A percentile compares a stretch with the other conserved stretches of the same genome.
These are phyloP conservation scores for Blumeriella jaapii DNA, from an alignment of 2,329 filamentous ascomycete genomes.

Conservation along the genomic window DNA sequence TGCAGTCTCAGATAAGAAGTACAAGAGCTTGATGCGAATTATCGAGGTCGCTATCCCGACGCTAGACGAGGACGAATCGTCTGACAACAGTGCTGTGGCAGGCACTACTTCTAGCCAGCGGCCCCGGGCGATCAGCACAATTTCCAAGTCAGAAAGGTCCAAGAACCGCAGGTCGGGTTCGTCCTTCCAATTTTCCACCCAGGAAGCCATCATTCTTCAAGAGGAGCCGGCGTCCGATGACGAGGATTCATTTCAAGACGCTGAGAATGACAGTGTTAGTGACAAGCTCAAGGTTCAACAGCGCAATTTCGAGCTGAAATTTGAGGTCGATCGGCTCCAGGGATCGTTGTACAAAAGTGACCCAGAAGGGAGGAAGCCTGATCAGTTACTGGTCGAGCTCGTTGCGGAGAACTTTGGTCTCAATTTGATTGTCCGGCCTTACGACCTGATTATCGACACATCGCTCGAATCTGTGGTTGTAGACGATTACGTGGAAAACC, in stretches of 20 bases:
- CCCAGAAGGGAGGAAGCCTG: slow-evolving; percentile 60
- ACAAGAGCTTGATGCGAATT: slow-evolving; percentile 91
- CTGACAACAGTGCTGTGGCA: slow-evolving; percentile 4
- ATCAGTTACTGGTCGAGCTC: slow-evolving; percentile 78
- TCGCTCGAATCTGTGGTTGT: slow-evolving; percentile 76
- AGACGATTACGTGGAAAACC: slow-evolving; percentile 87
- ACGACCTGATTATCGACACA: slow-evolving; percentile 88
- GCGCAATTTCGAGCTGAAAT: slow-evolving; percentile 90
- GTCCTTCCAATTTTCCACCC: slow-evolving; percentile 61
- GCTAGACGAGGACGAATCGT: slow-evolving; percentile 44
- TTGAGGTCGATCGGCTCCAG: slow-evolving; percentile 87
- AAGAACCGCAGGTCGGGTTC: slow-evolving; percentile 50
- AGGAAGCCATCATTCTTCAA: slow-evolving; percentile 69
- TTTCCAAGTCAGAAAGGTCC: slow-evolving; percentile 32
- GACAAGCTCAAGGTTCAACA: slow-evolving; percentile 67
- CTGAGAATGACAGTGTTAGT: slow-evolving; percentile 42
- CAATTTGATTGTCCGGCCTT: slow-evolving; percentile 77
- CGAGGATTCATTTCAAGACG: slow-evolving; percentile 56
- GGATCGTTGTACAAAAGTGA: slow-evolving; percentile 87
- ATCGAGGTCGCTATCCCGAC: slow-evolving; percentile 92
- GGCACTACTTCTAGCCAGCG: slow-evolving; percentile 6
- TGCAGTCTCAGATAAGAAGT: slow-evolving; percentile 86
- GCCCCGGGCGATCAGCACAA: slow-evolving; percentile 19
- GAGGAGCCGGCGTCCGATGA: slow-evolving; percentile 39
- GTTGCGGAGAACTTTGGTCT: slow-evolving; percentile 83